Evolutionary conservation across 1,284 basidiomycete genomes (phyloP).

Genomic region (Nidula niveotomentosa): DNA sequence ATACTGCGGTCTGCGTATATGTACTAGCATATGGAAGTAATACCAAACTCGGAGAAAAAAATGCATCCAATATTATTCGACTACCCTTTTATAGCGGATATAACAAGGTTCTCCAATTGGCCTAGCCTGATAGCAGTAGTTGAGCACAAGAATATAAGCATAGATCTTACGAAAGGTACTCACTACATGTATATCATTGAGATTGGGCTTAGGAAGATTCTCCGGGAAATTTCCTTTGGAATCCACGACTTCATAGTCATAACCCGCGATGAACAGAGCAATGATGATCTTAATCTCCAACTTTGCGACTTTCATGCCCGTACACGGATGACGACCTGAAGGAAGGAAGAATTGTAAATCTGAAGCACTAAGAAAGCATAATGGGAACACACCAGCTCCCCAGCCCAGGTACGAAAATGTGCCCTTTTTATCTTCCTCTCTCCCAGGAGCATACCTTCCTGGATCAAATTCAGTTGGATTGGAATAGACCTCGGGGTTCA

Average conservation of each 20-base stretch:
- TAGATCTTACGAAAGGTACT: no score
- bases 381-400: not conserved
- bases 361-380: not conserved
- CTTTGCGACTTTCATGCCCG: conserved; percentile 10
- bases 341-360: not conserved
- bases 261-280: conserved; percentile 7
- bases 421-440: not conserved
- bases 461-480: not conserved
- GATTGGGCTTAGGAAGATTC: no score
- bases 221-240: not conserved
- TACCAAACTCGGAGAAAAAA: no score
- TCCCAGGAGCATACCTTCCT: not conserved
- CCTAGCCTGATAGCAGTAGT: no score
- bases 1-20: no score
- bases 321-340: conserved; percentile 11
- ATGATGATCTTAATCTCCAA: conserved; percentile 12
- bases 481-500: not conserved
- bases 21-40: no score
- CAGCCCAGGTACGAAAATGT: not conserved
- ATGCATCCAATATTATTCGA: no score
- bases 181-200: no score
- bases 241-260: conserved; percentile 10
- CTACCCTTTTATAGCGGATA: no score
- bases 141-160: no score
- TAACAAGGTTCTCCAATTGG: no score